Conservation (phyloP, 768 basidiomycete genomes). For the Dioszegia hungarica region DNA sequence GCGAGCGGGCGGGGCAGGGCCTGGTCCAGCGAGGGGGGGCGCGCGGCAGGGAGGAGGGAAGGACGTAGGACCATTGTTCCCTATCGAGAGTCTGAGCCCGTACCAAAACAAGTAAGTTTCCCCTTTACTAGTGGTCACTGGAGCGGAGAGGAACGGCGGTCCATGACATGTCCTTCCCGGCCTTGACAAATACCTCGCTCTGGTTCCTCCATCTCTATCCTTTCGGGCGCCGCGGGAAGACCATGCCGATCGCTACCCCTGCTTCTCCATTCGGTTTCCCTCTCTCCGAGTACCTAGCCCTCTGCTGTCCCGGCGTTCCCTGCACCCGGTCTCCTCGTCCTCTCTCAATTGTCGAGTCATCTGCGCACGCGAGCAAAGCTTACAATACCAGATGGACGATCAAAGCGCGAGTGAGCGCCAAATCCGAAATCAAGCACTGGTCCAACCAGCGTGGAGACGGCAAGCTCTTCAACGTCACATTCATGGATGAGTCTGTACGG, state of each 20-base stretch:
- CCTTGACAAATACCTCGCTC: background rate
- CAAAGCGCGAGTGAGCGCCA: slow-evolving; percentile 85
- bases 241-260: too few relatives aligned
- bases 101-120: slow-evolving; percentile 75
- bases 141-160: background rate
- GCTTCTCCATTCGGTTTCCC: too few relatives aligned
- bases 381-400: slow-evolving; percentile 68
- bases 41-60: slow-evolving; percentile 12
- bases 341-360: too few relatives aligned
- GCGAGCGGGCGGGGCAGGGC: background rate
- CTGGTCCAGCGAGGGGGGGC: slow-evolving; percentile 13
- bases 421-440: slow-evolving; percentile 83
- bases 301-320: too few relatives aligned
- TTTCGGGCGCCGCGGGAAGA: too few relatives aligned
- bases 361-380: too few relatives aligned
- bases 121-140: background rate
- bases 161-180: too few relatives aligned
- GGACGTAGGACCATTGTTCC: slow-evolving; percentile 56
- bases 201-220: too few relatives aligned
- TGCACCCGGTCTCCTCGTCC: too few relatives aligned
- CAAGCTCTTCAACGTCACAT: slow-evolving; percentile 82
- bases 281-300: too few relatives aligned
- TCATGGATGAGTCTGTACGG: slow-evolving; percentile 86
- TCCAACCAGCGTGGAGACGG: slow-evolving; percentile 87
- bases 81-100: slow-evolving; percentile 90